Evolutionary conservation across 2,329 filamentous ascomycete species (phyloP).

Genomic region (Neonectria faginata): DNA sequence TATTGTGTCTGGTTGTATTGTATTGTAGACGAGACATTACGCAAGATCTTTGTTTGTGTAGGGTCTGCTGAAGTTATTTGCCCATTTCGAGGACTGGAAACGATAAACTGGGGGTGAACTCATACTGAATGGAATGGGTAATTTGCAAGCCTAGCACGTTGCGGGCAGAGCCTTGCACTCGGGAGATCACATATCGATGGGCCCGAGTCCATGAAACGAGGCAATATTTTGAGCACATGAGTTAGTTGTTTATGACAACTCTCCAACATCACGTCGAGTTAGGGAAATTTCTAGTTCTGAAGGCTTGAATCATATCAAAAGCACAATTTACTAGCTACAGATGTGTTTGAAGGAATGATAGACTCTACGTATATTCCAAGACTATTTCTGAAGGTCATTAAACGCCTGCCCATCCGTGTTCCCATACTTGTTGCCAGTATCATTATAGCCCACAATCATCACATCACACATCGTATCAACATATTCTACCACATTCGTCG

Average conservation of each 20-base stretch:
- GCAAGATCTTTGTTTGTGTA: not conserved
- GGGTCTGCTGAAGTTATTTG: not conserved
- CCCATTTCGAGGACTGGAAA: not conserved
- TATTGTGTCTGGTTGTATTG: not conserved
- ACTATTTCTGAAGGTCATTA: not conserved
- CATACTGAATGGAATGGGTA: not conserved
- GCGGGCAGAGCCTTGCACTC: not conserved
- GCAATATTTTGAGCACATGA: not conserved
- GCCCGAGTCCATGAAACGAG: not conserved
- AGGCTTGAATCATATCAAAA: not conserved
- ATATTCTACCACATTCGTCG: conserved; percentile 63
- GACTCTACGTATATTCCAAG: not conserved
- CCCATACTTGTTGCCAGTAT: conserved; percentile 1
- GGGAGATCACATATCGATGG: not conserved
- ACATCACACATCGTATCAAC: not conserved
- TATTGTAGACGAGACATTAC: not conserved
- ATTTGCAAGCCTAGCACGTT: not conserved
- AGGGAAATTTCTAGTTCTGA: too few species aligned
- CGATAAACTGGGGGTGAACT: not conserved
- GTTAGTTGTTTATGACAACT: not conserved
- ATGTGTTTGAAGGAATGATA: too few species aligned
- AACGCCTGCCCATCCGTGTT: conserved; percentile 11
- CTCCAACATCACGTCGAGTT: too few species aligned
- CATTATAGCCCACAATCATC: not conserved
- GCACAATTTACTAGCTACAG: not conserved